These are phyloP conservation scores for Pharnaceum exiguum DNA, from an alignment of 148 eudicot genomes.

Conservation along the genomic window DNA sequence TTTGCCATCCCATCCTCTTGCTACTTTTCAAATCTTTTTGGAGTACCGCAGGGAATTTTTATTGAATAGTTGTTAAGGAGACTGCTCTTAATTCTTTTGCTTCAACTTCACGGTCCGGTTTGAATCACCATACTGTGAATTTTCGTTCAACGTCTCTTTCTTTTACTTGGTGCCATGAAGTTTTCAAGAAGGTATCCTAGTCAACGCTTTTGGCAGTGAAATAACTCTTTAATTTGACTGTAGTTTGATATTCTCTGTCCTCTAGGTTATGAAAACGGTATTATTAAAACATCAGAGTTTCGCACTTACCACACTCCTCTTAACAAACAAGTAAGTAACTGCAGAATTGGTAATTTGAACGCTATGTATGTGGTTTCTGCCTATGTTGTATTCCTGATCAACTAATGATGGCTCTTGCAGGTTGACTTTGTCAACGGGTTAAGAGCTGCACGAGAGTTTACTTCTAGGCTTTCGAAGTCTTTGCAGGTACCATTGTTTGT, in stretches of 20 bases:
- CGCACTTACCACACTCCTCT: conserved; percentile 97
- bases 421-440: conserved; percentile 80
- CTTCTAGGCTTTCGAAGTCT: conserved; percentile 73
- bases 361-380: not conserved
- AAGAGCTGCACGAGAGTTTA: conserved; percentile 86
- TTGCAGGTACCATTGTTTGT: conserved; percentile 49
- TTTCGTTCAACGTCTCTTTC: too few relatives aligned
- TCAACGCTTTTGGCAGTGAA: not conserved
- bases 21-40: not conserved
- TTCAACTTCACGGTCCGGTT: not conserved
- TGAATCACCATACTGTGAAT: too few relatives aligned
- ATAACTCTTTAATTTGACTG: not conserved
- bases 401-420: conserved; percentile 28
- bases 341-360: not conserved
- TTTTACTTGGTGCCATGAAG: too few relatives aligned
- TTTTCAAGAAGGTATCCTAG: too few relatives aligned
- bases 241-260: conserved; percentile 1
- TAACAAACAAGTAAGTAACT: conserved; percentile 73
- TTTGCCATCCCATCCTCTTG: not conserved
- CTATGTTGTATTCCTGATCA: conserved; percentile 6
- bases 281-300: conserved; percentile 85
- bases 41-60: not conserved
- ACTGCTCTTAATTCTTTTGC: too few relatives aligned
- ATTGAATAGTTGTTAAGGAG: not conserved
- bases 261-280: conserved; percentile 72